Base-by-base conservation (phyloP, 2,329 filamentous ascomycete species). In the Pleochaeta shiraiana region DNA sequence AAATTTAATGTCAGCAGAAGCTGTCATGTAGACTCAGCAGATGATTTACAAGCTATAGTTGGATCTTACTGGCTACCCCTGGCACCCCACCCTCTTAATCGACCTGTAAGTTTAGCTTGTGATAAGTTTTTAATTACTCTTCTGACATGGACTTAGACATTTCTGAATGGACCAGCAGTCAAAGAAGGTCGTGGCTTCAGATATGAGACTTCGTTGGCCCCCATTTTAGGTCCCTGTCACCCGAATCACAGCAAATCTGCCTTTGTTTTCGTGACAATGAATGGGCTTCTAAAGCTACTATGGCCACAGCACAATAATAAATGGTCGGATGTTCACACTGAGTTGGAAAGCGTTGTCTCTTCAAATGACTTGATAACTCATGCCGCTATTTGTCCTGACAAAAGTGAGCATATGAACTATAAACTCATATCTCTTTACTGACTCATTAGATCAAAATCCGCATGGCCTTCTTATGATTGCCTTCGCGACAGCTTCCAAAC, bases 351-450 rank as follows among this genome's bases (percentile, higher is more conserved):
- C 67, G 79, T 89, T 65, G 79, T 83, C 31, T 84, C 84, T 37
- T 84, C 86, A 0, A 84, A 90, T 67, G 86, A 90, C 68, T 74
- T 88, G n/a, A 79, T 92, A 63, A 90, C 88, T 0, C 90, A 95
- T 75, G 88, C 88, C 12, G 81, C 88, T 45, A 77, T 90, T 67
- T 82, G 85, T 65, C 83, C 87, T 2, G 88, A 91, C 64, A 88
- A 85, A 74, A 83, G 87, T 88, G 74, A 71, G 77, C 43, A 16
- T 43, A 5, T 4, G 5, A 50, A 24, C 24, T 37, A 28, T 21
- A 12, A 6, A n/a, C 4, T 7, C 37, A 24, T 26, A 28, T 55
- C 31, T n/a, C 28, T 12, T 31, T 45, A 28, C 65, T 70, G 34
- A n/a, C n/a, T n/a, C n/a, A n/a, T n/a, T 69, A 63, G 64, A 59